These are phyloP conservation scores for Ustilago vetiveriae DNA, from an alignment of 1,284 basidiomycete genomes.

Conservation along the genomic window DNA sequence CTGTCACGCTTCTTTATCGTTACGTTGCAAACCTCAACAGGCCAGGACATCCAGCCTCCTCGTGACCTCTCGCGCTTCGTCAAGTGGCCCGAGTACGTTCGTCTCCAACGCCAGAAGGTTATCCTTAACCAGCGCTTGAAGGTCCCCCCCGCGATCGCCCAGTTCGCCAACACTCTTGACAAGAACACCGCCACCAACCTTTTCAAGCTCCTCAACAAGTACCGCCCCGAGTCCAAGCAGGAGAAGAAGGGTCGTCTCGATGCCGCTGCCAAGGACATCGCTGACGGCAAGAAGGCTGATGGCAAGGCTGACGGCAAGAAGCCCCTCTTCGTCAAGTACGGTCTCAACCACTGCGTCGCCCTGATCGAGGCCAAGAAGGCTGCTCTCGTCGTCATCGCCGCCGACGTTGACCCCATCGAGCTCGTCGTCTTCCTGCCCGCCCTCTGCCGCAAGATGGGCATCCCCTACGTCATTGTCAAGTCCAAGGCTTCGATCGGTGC, in stretches of 20 bases:
- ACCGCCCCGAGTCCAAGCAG: constrained; percentile 88
- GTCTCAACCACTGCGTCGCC: constrained; percentile 94
- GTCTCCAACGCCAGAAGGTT: constrained; percentile 97
- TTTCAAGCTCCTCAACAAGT: constrained; percentile 98
- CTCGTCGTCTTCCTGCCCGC: constrained; percentile 93
- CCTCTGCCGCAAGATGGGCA: constrained; percentile 98
- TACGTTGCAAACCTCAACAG: constrained; percentile 69
- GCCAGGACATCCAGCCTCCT: constrained; percentile 91
- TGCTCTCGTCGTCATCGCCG: constrained; percentile 92
- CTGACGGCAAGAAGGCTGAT: constrained; percentile 72
- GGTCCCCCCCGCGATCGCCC: constrained; percentile 96
- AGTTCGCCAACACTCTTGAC: constrained; percentile 97
- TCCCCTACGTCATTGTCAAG: constrained; percentile 98
- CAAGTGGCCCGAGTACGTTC: constrained; percentile 99
- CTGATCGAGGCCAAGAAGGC: constrained; percentile 95
- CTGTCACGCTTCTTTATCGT: not conserved
- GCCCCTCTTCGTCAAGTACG: constrained; percentile 94
- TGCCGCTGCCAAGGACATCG: constrained; percentile 78
- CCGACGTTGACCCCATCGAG: constrained; percentile 99
- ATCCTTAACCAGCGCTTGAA: constrained; percentile 98
- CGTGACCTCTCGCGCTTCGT: constrained; percentile 96
- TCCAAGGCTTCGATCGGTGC: constrained; percentile 94
- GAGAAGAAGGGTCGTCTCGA: constrained; percentile 97
- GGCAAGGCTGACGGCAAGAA: constrained; percentile 73
- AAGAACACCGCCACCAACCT: constrained; percentile 99